These are phyloP conservation scores for Malus fusca DNA, from an alignment of 306 rosid genomes.

Conservation along the genomic window DNA sequence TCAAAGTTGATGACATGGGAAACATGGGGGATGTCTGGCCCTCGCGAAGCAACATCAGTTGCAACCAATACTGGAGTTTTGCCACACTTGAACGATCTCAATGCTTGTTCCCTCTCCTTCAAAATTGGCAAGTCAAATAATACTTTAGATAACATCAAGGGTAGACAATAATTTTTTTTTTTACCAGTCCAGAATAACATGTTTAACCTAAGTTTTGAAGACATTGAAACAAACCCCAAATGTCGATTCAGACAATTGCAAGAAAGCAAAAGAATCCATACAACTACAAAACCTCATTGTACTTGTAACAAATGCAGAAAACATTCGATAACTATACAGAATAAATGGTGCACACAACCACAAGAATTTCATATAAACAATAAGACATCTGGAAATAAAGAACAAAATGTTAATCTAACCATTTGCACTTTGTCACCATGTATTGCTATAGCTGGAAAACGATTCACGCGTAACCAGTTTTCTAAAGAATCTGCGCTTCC, in stretches of 20 bases:
- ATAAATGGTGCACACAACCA: neutral
- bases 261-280: neutral
- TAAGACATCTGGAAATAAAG: neutral
- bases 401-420: slow-evolving; percentile 5
- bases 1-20: slow-evolving; percentile 43
- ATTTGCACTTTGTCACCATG: slow-evolving; percentile 37
- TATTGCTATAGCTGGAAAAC: slow-evolving; percentile 28
- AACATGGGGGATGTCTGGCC: slow-evolving; percentile 33
- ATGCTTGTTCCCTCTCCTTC: slow-evolving; percentile 31
- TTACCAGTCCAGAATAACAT: neutral
- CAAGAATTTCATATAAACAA: neutral
- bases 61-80: slow-evolving; percentile 27
- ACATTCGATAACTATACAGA: neutral
- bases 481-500: slow-evolving; percentile 30
- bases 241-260: neutral
- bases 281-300: neutral
- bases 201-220: neutral
- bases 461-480: slow-evolving; percentile 12
- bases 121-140: neutral
- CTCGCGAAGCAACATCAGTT: slow-evolving; percentile 34
- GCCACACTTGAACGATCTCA: slow-evolving; percentile 28
- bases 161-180: neutral
- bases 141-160: neutral
- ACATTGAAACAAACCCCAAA: no score
- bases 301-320: neutral